Percentiles rank a stretch among this genome's conserved stretches.
Evolutionary conservation across 164 flowering plant genomes (phyloP).

Genomic region (Tetracentron sinense): DNA sequence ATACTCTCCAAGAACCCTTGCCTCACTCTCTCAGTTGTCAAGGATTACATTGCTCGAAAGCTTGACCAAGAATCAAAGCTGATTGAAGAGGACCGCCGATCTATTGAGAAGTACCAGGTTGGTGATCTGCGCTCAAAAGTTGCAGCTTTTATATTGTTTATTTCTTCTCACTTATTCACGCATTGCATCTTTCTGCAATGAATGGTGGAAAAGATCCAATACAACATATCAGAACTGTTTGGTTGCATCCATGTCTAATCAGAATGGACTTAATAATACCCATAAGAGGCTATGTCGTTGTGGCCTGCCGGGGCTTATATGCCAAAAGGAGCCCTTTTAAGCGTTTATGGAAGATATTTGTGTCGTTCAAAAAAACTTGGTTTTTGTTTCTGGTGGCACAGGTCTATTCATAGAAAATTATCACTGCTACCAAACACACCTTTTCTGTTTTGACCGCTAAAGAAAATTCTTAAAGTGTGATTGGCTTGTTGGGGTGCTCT

Average conservation of each 20-base stretch:
- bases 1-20: conserved; percentile 85
- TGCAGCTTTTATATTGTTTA: not conserved
- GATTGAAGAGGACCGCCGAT: conserved; percentile 85
- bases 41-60: conserved; percentile 94
- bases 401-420: not conserved
- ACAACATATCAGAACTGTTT: not conserved
- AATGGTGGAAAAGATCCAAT: not conserved
- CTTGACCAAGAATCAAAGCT: conserved; percentile 91
- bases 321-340: not conserved
- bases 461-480: not conserved
- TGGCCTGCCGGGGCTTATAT: not conserved
- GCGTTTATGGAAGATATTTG: not conserved
- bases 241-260: not conserved
- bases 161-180: not conserved
- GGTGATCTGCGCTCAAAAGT: conserved; percentile 11
- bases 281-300: not conserved
- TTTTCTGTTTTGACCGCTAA: not conserved
- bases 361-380: not conserved
- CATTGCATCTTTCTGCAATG: not conserved
- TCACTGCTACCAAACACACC: not conserved
- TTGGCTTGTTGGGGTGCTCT: not conserved
- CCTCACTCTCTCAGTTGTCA: conserved; percentile 88
- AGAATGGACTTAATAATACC: not conserved
- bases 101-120: conserved; percentile 95
- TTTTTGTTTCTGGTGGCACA: not conserved